These are phyloP conservation scores for Thuidium tamariscinum DNA, from an alignment of 225 moss, liverwort and hornwort species.

Conservation along the genomic window DNA sequence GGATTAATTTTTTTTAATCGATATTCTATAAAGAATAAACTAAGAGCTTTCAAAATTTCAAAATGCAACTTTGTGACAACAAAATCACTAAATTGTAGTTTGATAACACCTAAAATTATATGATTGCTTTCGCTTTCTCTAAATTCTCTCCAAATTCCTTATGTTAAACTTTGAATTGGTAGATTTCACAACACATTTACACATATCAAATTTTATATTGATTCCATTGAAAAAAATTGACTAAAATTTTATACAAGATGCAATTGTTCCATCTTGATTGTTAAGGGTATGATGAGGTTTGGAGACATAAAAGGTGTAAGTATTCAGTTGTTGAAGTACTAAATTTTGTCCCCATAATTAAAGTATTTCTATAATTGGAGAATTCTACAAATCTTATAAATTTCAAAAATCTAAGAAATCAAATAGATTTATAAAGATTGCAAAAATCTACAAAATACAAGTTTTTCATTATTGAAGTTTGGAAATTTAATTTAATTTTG, in stretches of 20 bases:
- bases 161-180: too few relatives aligned
- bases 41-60: too few relatives aligned
- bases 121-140: too few relatives aligned
- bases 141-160: too few relatives aligned
- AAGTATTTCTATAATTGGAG: neutral
- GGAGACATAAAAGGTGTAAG: neutral
- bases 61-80: too few relatives aligned
- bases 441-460: neutral
- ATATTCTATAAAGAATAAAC: too few relatives aligned
- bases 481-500: neutral
- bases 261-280: neutral
- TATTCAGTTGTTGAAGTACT: neutral
- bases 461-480: neutral
- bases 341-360: neutral
- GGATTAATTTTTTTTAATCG: too few relatives aligned
- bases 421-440: neutral
- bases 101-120: too few relatives aligned
- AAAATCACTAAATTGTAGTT: too few relatives aligned
- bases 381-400: neutral
- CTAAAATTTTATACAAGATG: neutral
- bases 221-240: neutral
- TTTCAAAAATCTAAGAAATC: neutral
- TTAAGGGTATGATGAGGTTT: neutral
- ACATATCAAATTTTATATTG: neutral
- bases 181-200: neutral